Evolutionary conservation across 495 filamentous ascomycete genomes (phyloP), one percentile per base, ranked within the genome.

Genomic region (Aspergillus homomorphus): DNA sequence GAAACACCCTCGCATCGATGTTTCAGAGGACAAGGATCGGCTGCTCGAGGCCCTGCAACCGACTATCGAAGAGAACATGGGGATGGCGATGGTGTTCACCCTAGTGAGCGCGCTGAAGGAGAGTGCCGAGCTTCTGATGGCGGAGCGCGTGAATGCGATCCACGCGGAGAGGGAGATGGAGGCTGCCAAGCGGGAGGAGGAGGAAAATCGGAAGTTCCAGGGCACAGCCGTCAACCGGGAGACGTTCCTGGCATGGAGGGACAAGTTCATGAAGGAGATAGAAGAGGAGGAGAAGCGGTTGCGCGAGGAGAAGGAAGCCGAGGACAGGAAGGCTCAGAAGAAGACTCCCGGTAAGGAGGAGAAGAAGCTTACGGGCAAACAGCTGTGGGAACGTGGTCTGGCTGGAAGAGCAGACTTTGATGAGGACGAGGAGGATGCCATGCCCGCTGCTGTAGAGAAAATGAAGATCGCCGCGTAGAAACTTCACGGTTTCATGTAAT

Each of bases 1-100:
- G 2, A 81, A 83, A 59, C 80, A 92, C 65, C 76, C 81, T 12
- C 80, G 84, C 59, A 74, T 90, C 58, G 77, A 82, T 59, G 67
- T 89, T 53, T 79, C 82, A 58, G 77, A 80, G 21, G 95, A 98
- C 76, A 89, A 88, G 61, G 79, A 80, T 42, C 70, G 70, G 44
- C 81, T 99, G 1, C 82, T 97, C 12, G 74, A 83, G 45, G 77
- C 83, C 3, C 78, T 98, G 16, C 68, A 84, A 44, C 78, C 82
- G 3, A 86, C 85, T 0, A 87, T 97, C 28, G 83, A 89, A 58
- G 94, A 98, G 72, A 98, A 92, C 59, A 69, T 98, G 38, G 94
- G 94, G 28, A 96, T 96, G 85, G 89, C 91, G n/a, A 99, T 99
- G 94, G 80, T 99, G 0, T 99, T 96, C 73, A 91, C 92, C 0